Conservation (phyloP, 192 early-diverging fungal genomes). For the Phlyctochytrium planicorne region DNA sequence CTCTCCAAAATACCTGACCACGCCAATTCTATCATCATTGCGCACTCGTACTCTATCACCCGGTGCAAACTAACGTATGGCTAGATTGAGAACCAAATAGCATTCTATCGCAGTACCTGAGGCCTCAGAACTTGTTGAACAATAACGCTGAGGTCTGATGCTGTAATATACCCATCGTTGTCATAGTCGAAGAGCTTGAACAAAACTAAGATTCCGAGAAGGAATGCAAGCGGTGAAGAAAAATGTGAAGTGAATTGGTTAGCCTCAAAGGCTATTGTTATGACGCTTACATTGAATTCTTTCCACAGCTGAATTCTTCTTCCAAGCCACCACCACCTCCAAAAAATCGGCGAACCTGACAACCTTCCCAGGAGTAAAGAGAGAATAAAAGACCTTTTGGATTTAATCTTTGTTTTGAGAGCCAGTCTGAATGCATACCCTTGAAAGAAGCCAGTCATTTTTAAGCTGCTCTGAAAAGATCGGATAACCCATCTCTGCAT, state of each 20-base stretch:
- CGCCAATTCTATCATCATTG: slow-evolving; percentile 37
- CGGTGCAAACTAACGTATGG: neutral
- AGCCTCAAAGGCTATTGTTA: no score
- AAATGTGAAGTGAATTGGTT: neutral
- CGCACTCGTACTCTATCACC: slow-evolving; percentile 13
- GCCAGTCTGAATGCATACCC: slow-evolving; percentile 1
- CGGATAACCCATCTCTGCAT: neutral
- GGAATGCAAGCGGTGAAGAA: slow-evolving; percentile 4
- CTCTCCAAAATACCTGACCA: slow-evolving; percentile 69
- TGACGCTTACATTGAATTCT: slow-evolving; percentile 6
- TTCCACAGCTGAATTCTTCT: slow-evolving; percentile 5
- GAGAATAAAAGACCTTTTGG: slow-evolving; percentile 21
- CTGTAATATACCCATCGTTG: slow-evolving; percentile 13
- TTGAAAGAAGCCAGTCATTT: slow-evolving; percentile 17
- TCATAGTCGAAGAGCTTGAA: slow-evolving; percentile 27
- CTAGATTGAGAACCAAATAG: no score
- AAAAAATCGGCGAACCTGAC: slow-evolving; percentile 19
- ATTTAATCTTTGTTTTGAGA: neutral
- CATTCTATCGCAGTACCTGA: no score
- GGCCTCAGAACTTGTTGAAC: slow-evolving; percentile 6
- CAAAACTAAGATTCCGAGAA: slow-evolving; percentile 8
- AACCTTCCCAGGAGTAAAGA: slow-evolving; percentile 17
- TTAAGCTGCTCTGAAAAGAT: slow-evolving; percentile 18
- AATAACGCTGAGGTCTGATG: slow-evolving; percentile 15
- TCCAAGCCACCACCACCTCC: slow-evolving; percentile 13